Conservation (phyloP, 495 filamentous ascomycete species). For the Penicillium cosmopolitanum region DNA sequence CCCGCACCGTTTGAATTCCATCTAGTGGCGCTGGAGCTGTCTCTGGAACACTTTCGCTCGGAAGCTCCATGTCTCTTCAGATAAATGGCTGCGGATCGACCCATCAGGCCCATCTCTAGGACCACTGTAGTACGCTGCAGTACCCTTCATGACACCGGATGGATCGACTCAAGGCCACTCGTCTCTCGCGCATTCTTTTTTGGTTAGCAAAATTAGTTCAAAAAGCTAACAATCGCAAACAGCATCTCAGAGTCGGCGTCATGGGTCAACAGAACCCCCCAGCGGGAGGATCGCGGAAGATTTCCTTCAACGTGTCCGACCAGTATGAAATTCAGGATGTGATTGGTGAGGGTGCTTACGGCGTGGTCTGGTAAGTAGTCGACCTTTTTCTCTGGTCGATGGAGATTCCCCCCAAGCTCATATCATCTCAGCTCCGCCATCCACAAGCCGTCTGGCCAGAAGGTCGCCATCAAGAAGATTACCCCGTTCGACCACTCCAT, state of each 20-base stretch:
- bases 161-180: not conserved
- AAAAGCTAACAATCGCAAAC: not conserved
- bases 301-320: slow-evolving; percentile 99
- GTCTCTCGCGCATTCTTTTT: not conserved
- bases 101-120: no score
- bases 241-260: slow-evolving; percentile 10
- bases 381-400: not conserved
- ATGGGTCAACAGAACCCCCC: slow-evolving; percentile 56
- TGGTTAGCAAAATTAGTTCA: not conserved
- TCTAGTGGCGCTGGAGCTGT: no score
- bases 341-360: slow-evolving; percentile 97
- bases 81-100: no score
- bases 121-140: not conserved
- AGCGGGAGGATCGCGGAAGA: slow-evolving; percentile 79
- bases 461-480: slow-evolving; percentile 99
- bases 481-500: slow-evolving; percentile 99
- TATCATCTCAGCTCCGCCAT: slow-evolving; percentile 78
- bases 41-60: no score
- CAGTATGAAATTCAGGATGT: slow-evolving; percentile 99
- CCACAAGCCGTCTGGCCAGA: slow-evolving; percentile 97
- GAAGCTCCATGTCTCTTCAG: no score
- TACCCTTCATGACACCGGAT: not conserved
- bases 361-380: slow-evolving; percentile 88
- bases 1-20: no score
- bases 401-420: slow-evolving; percentile 24